Evolutionary conservation across 371 early-diverging fungal species (phyloP), one percentile per base, ranked within the genome.

Genomic region (Entomophthora muscae): DNA sequence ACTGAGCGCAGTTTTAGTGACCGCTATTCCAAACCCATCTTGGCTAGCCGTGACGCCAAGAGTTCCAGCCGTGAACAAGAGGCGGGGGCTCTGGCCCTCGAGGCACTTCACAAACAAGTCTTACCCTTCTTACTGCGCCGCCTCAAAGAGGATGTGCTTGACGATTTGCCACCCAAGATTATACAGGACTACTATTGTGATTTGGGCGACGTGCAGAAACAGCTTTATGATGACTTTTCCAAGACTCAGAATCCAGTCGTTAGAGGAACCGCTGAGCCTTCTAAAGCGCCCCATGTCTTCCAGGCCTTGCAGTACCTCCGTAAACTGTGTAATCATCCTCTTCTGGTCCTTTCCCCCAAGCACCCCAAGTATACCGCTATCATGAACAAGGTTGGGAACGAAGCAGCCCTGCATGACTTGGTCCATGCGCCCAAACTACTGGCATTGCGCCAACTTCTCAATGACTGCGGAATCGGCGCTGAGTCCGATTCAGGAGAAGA

Each of bases 81-180:
- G 74, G 84, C 81, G 29, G 83, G 77, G 65, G 89, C 91, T 3
- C 67, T 86, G 66, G 94, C 92, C 13, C 72, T 99, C 51, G 90
- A 96, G 68, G 88, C 89, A 1, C 78, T 99, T 53, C 98, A 98
- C 73, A 89, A 89, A 63, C 95, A 95, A 70, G 95, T 98, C 1
- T 72, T 98, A 53, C 99, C 99, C 28, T 99, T 99, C 81, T 68
- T 99, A 51, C 70, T 99, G 68, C 83, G 99, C 31, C 82, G 99
- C 61, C 82, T 99, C 77, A 99, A 99, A 74, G 94, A 94, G 72
- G 96, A 99, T 69, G 99, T 99, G 17, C 75, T 98, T 64, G 82
- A 91, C 66, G 99, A 99, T 72, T 72, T 99, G 65, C 99, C 99
- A 32, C 98, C 98, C 28, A 99, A 99, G 77, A 99, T 99, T 67